These are phyloP conservation scores for Colletotrichum theobromicola DNA, from an alignment of 2,329 filamentous ascomycete genomes.

Conservation along the genomic window DNA sequence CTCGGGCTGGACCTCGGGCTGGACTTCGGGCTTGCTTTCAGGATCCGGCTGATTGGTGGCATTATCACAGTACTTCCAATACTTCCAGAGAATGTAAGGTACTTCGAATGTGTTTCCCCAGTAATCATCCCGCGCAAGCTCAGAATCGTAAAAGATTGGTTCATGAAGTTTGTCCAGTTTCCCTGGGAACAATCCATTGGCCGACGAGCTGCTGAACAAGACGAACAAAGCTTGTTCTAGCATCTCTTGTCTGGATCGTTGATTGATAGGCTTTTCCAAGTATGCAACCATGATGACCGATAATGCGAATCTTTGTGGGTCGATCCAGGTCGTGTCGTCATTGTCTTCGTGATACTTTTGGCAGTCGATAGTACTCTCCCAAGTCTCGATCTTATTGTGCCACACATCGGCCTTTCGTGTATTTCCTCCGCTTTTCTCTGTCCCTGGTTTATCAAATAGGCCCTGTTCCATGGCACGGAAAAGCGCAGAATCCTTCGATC, in stretches of 20 bases:
- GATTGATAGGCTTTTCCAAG: neutral
- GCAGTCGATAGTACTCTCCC: neutral
- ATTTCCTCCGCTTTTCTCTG: too few relatives aligned
- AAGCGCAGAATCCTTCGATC: neutral
- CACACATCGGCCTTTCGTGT: too few relatives aligned
- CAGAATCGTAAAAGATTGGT: neutral
- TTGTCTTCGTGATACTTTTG: neutral
- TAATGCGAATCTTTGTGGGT: neutral
- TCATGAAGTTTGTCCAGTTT: neutral
- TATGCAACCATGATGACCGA: neutral
- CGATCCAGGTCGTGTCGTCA: neutral
- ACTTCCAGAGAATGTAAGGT: neutral
- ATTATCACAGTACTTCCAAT: too few relatives aligned
- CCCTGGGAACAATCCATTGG: neutral
- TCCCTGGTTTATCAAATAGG: neutral
- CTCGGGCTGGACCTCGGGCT: too few relatives aligned
- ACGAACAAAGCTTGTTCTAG: neutral
- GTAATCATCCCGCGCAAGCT: neutral
- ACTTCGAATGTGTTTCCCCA: neutral
- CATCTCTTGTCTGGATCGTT: neutral
- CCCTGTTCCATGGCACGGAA: neutral
- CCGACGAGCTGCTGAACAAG: neutral
- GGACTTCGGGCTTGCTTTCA: too few relatives aligned
- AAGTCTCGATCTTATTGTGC: neutral
- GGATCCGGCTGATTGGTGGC: too few relatives aligned